Conservation (phyloP, 192 early-diverging fungal species). For the Borealophlyctis nickersoniae region DNA sequence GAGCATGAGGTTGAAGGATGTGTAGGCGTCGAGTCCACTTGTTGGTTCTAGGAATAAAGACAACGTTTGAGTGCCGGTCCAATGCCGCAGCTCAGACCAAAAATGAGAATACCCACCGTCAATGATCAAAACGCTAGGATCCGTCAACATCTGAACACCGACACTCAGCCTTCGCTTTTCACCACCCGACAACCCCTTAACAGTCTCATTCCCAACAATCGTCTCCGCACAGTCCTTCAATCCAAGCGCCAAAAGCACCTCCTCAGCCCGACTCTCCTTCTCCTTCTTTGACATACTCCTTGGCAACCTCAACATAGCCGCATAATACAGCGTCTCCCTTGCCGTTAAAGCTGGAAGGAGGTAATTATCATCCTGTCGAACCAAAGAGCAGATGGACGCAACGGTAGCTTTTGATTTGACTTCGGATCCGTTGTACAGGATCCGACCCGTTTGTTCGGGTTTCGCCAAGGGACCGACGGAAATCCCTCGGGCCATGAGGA, state of each 20-base stretch:
- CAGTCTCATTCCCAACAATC: conserved; percentile 29
- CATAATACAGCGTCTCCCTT: conserved; percentile 41
- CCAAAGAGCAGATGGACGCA: conserved; percentile 36
- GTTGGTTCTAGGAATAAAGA: conserved; percentile 55
- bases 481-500: conserved; percentile 33
- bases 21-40: conserved; percentile 68
- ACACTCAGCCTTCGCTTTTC: conserved; percentile 69
- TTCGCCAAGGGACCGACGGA: conserved; percentile 18
- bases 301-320: conserved; percentile 41
- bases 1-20: conserved; percentile 69
- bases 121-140: conserved; percentile 84
- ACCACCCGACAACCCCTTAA: conserved; percentile 61
- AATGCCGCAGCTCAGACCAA: too few relatives aligned
- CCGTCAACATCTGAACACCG: conserved; percentile 77
- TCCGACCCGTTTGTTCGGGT: conserved; percentile 16
- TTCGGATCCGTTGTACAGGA: conserved; percentile 30
- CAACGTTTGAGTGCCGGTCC: not conserved
- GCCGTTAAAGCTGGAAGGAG: conserved; percentile 44
- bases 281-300: conserved; percentile 20
- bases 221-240: conserved; percentile 42
- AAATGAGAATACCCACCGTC: conserved; percentile 52
- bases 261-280: conserved; percentile 33
- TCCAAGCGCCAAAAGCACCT: conserved; percentile 37
- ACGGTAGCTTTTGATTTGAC: conserved; percentile 17
- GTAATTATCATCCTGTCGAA: conserved; percentile 40